Percentiles rank a stretch among this genome's conserved stretches.
These are phyloP conservation scores for Phytophthora citrophthora DNA, from an alignment of 352 stramenopile species.

Conservation along the genomic window DNA sequence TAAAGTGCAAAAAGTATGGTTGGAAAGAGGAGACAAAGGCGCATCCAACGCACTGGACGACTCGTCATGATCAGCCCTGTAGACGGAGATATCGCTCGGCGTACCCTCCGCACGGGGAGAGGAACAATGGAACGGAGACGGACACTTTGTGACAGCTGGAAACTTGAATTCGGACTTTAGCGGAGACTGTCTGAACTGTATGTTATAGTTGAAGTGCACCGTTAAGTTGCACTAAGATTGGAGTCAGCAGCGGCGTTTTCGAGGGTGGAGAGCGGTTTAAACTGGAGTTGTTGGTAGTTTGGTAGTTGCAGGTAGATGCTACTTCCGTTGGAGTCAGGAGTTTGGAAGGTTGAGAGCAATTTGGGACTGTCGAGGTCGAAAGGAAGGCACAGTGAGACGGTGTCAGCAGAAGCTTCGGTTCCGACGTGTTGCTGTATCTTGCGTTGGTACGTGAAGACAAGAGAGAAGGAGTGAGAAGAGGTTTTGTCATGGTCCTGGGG, in stretches of 20 bases:
- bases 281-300: too few species aligned
- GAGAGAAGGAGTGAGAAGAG: background rate
- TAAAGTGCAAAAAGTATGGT: slow-evolving; percentile 13
- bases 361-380: background rate
- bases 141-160: background rate
- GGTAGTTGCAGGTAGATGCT: background rate
- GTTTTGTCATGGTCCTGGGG: background rate
- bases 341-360: background rate
- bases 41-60: slow-evolving; percentile 9
- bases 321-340: slow-evolving; percentile 7
- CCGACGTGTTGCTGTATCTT: background rate
- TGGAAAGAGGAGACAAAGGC: slow-evolving; percentile 25
- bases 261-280: background rate
- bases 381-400: background rate
- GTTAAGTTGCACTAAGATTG: slow-evolving; percentile 5
- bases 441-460: background rate
- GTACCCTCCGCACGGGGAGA: slow-evolving; percentile 5
- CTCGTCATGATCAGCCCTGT: slow-evolving; percentile 1
- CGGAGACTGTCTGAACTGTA: background rate
- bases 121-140: too few species aligned
- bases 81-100: slow-evolving; percentile 7
- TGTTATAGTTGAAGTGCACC: background rate
- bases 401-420: background rate
- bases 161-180: slow-evolving; percentile 17
- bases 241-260: slow-evolving; percentile 5